Evolutionary conservation across 176 grass and related monocot genomes (phyloP).

Genomic region (Pontederia paniculata): DNA sequence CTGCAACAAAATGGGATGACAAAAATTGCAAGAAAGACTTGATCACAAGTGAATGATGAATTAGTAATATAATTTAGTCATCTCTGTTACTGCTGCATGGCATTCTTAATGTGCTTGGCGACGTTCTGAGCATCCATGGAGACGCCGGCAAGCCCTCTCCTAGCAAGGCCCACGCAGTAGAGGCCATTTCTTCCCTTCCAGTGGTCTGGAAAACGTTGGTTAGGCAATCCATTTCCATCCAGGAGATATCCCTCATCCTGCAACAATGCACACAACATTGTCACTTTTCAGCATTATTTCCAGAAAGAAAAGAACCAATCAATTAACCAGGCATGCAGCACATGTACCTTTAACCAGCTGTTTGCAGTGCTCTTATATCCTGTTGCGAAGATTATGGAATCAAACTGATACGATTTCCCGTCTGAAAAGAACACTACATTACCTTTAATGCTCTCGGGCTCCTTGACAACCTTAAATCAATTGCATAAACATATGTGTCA

Average conservation of each 20-base stretch:
- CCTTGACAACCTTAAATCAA: conserved; percentile 25
- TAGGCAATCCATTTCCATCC: conserved; percentile 21
- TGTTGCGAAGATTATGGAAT: conserved; percentile 67
- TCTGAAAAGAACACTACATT: conserved; percentile 43
- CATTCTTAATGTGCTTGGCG: conserved; percentile 18
- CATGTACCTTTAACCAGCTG: conserved; percentile 53
- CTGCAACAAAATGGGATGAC: no score
- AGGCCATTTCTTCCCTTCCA: conserved; percentile 35
- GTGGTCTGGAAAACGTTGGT: conserved; percentile 17
- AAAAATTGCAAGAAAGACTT: no score
- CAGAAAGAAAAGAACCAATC: not conserved
- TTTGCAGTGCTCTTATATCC: conserved; percentile 48
- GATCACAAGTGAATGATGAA: no score
- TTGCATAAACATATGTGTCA: not conserved
- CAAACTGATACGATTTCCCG: conserved; percentile 36
- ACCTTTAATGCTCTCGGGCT: conserved; percentile 22
- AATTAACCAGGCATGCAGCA: not conserved
- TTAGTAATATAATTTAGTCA: no score
- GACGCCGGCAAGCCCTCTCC: conserved; percentile 13
- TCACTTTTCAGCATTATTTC: not conserved
- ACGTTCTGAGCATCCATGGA: conserved; percentile 21
- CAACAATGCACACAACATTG: not conserved
- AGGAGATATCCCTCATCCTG: conserved; percentile 23
- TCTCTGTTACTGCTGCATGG: no score
- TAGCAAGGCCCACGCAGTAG: conserved; percentile 23